Conservation (phyloP, 176 grass and related monocot species). For the Chrysopogon serrulatus region DNA sequence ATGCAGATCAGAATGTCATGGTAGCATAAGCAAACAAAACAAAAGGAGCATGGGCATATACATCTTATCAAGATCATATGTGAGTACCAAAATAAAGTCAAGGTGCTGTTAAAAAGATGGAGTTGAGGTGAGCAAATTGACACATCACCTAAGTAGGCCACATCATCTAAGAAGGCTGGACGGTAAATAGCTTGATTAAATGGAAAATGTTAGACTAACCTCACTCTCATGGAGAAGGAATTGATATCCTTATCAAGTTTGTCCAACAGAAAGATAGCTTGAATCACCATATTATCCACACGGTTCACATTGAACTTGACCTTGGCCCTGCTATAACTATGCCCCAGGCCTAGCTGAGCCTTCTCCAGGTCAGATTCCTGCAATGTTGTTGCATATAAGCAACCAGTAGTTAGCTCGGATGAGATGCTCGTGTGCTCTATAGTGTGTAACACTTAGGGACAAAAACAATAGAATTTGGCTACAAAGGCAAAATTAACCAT, state of each 20-base stretch:
- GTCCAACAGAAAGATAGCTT: slow-evolving; percentile 81
- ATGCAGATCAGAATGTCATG: neutral
- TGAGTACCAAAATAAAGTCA: too few species aligned
- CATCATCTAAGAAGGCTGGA: neutral
- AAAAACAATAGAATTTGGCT: neutral
- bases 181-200: neutral
- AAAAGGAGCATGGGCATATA: neutral
- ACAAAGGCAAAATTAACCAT: neutral
- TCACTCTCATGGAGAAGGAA: slow-evolving; percentile 87
- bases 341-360: slow-evolving; percentile 61
- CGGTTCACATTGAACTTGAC: slow-evolving; percentile 92
- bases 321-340: slow-evolving; percentile 90
- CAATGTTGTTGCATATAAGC: neutral
- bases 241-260: slow-evolving; percentile 84
- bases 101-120: neutral
- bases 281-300: slow-evolving; percentile 95
- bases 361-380: slow-evolving; percentile 64
- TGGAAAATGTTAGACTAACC: slow-evolving; percentile 27
- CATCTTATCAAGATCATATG: neutral
- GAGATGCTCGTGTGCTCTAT: too few species aligned
- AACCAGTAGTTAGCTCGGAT: neutral
- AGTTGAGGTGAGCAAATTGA: neutral
- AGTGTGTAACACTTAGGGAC: neutral
- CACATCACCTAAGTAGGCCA: neutral
- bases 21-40: neutral